Conservation (phyloP, 2,329 filamentous ascomycete species). For the Paramyrothecium sp. region DNA sequence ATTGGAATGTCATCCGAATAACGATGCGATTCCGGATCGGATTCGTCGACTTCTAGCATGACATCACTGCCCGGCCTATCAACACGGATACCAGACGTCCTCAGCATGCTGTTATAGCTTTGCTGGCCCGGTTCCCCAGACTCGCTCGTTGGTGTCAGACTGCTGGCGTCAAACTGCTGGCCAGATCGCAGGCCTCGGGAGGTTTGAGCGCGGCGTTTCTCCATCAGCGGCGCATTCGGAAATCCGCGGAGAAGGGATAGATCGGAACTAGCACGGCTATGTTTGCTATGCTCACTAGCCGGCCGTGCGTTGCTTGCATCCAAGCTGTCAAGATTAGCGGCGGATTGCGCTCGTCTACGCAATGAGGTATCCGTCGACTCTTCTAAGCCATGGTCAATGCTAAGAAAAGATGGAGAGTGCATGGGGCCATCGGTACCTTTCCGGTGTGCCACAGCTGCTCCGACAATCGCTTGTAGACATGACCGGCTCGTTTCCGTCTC, state of each 20-base stretch:
- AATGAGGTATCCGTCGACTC: conserved; percentile 42
- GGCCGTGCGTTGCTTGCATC: conserved; percentile 50
- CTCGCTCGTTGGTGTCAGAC: conserved; percentile 9
- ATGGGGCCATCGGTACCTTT: conserved; percentile 56
- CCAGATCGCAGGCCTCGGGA: conserved; percentile 30
- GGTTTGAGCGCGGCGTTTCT: conserved; percentile 26
- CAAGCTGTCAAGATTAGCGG: conserved; percentile 58
- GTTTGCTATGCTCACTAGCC: conserved; percentile 61
- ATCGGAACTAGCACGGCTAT: conserved; percentile 71
- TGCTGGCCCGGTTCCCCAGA: conserved; percentile 26
- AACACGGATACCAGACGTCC: conserved; percentile 50
- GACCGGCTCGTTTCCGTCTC: conserved; percentile 70
- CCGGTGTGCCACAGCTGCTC: conserved; percentile 65
- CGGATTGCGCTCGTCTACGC: conserved; percentile 59
- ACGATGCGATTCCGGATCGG: conserved; percentile 63
- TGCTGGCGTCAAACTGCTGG: conserved; percentile 15
- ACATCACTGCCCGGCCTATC: conserved; percentile 49
- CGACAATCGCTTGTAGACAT: conserved; percentile 74
- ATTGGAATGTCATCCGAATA: conserved; percentile 68
- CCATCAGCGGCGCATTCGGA: conserved; percentile 43
- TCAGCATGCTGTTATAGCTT: conserved; percentile 47
- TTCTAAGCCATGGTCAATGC: conserved; percentile 18
- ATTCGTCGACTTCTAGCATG: conserved; percentile 69
- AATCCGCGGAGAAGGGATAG: conserved; percentile 59
- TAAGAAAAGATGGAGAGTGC: background rate